Evolutionary conservation across 768 basidiomycete genomes (phyloP).

Genomic region (Mycena venus): DNA sequence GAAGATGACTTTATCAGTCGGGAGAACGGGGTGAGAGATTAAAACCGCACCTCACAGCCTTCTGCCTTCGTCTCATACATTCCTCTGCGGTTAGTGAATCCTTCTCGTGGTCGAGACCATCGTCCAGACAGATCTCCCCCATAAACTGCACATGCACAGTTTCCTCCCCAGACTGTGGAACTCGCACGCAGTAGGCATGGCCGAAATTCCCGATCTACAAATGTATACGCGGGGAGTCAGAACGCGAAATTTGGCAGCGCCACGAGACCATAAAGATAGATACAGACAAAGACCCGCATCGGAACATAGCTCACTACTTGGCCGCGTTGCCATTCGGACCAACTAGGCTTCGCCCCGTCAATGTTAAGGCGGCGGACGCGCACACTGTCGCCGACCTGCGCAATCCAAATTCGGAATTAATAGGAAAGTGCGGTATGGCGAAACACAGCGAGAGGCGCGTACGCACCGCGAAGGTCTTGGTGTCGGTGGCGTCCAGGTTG

Average conservation of each 20-base stretch:
- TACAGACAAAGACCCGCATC: constrained; percentile 19
- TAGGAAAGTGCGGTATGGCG: not conserved
- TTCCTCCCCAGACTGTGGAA: not conserved
- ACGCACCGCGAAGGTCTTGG: not conserved
- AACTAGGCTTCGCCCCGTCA: not conserved
- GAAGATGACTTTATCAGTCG: not conserved
- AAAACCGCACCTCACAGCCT: constrained; percentile 5
- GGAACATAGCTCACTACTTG: constrained; percentile 1
- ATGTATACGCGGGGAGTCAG: not conserved
- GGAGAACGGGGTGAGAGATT: not conserved
- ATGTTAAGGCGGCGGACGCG: constrained; percentile 25
- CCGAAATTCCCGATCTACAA: constrained; percentile 19
- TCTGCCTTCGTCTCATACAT: not conserved
- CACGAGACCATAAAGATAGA: not conserved
- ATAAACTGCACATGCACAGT: constrained; percentile 8
- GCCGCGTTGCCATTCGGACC: constrained; percentile 25
- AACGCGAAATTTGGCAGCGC: not conserved
- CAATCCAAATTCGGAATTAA: not conserved
- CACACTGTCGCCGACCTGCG: constrained; percentile 20
- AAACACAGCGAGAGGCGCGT: too few species aligned
- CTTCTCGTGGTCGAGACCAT: not conserved
- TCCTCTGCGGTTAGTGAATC: not conserved
- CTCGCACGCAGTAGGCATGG: constrained; percentile 10
- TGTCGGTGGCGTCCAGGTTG: constrained; percentile 10
- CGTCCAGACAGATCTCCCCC: constrained; percentile 17